A percentile compares a stretch with the other conserved stretches of the same genome.
phyloP scores from a whole-genome alignment of 352 stramenopile species.

The Pythium volutum region DNA sequence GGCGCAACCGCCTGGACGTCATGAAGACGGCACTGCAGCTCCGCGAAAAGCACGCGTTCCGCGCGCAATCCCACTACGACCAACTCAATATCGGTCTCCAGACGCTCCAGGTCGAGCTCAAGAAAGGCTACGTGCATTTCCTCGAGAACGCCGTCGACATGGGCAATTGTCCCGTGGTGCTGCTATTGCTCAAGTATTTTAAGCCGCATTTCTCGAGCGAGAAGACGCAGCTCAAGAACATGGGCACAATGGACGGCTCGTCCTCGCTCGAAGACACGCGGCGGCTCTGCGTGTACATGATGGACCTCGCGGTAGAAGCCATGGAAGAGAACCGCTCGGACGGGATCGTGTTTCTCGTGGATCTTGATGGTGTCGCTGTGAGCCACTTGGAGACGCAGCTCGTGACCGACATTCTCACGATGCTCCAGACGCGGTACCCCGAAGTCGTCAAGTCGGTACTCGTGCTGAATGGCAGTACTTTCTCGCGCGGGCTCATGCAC shows the following conservation, averaged over 20 bases:
- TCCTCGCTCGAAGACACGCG: slow-evolving; percentile 69
- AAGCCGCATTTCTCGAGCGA: slow-evolving; percentile 55
- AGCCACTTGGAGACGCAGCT: slow-evolving; percentile 58
- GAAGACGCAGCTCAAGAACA: slow-evolving; percentile 54
- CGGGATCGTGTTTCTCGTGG: slow-evolving; percentile 68
- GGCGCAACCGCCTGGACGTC: slow-evolving; percentile 60
- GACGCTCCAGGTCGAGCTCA: slow-evolving; percentile 61
- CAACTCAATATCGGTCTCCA: slow-evolving; percentile 59
- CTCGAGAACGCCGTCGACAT: slow-evolving; percentile 52
- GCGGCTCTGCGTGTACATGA: slow-evolving; percentile 67
- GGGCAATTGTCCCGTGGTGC: slow-evolving; percentile 48
- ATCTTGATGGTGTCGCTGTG: slow-evolving; percentile 48
- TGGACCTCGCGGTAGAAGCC: slow-evolving; percentile 66
- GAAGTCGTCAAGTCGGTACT: slow-evolving; percentile 60
- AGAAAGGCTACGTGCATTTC: slow-evolving; percentile 75
- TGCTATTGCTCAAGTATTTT: slow-evolving; percentile 65
- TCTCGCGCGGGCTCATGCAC: slow-evolving; percentile 52
- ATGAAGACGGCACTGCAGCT: slow-evolving; percentile 70
- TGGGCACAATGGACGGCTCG: slow-evolving; percentile 49
- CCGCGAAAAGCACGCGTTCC: slow-evolving; percentile 60
- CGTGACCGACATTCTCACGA: slow-evolving; percentile 56
- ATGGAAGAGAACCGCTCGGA: slow-evolving; percentile 66
- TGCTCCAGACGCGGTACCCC: slow-evolving; percentile 63
- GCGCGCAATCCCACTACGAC: slow-evolving; percentile 41
- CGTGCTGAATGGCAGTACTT: slow-evolving; percentile 58